Conservation (phyloP, 2,329 filamentous ascomycete species). For the Alternaria postmessia region DNA sequence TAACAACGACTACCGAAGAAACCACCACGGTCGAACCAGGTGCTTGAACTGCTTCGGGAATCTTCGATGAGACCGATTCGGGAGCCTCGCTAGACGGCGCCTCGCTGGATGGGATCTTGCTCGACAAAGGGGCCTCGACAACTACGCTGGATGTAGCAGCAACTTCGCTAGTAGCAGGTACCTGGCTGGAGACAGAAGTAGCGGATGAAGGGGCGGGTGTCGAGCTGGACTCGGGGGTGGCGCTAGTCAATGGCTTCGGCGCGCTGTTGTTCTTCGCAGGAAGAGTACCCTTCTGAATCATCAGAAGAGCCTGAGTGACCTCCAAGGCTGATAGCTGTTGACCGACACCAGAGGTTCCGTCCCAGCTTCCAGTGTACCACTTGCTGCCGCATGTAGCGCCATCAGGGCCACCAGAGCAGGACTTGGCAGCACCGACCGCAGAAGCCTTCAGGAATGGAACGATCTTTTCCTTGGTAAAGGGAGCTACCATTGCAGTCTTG, state of each 20-base stretch:
- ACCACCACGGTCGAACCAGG: not conserved
- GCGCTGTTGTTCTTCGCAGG: constrained; percentile 38
- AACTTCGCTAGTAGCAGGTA: constrained; percentile 4
- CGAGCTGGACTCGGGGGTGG: constrained; percentile 28
- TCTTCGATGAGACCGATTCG: constrained; percentile 9
- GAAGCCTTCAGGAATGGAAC: constrained; percentile 51
- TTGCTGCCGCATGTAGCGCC: constrained; percentile 55
- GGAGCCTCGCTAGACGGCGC: constrained; percentile 3
- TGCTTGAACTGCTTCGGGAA: constrained; percentile 13
- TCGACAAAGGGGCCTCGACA: constrained; percentile 1
- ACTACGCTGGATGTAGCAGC: constrained; percentile 8
- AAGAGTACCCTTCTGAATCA: constrained; percentile 41
- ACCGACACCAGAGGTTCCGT: constrained; percentile 54
- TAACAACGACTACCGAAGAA: constrained; percentile 5
- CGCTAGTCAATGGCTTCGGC: constrained; percentile 25
- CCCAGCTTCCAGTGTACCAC: constrained; percentile 56
- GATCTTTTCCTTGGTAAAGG: constrained; percentile 52
- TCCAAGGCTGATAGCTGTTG: constrained; percentile 57
- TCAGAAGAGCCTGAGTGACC: constrained; percentile 55
- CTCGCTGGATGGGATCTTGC: constrained; percentile 12
- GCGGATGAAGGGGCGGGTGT: constrained; percentile 10
- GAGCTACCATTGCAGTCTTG: constrained; percentile 55
- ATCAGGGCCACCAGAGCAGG: constrained; percentile 54
- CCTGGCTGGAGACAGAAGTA: constrained; percentile 10
- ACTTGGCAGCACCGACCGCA: constrained; percentile 53